Conservation (phyloP, 192 early-diverging fungal species). For the Backusella tuberculispora region DNA sequence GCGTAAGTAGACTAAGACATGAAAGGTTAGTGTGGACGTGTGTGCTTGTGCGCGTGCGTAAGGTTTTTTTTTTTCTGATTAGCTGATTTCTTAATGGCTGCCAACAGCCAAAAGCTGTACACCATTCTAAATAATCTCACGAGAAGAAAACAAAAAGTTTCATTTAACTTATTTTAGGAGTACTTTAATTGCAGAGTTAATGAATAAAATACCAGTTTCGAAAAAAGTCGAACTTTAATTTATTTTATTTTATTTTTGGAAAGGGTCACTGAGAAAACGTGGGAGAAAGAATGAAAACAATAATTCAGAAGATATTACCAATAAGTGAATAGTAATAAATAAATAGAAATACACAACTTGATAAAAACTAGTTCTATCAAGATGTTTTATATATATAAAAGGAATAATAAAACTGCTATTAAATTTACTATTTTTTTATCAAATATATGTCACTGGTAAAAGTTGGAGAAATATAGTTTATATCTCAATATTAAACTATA, state of each 20-base stretch:
- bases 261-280: constrained; percentile 4
- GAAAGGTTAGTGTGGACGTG: background rate
- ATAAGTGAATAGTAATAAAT: background rate
- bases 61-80: background rate
- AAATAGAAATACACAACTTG: background rate
- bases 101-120: background rate
- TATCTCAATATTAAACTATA: background rate
- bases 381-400: no score
- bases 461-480: background rate
- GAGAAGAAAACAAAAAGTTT: background rate
- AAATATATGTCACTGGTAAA: background rate
- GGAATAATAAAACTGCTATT: background rate
- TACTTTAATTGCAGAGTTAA: background rate
- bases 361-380: background rate
- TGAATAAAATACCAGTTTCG: background rate
- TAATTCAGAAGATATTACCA: background rate
- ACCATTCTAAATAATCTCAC: background rate
- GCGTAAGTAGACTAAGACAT: background rate
- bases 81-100: background rate
- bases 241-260: background rate
- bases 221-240: constrained; percentile 7
- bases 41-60: background rate
- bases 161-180: constrained; percentile 8
- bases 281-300: background rate
- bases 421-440: background rate